These are phyloP conservation scores for Prunus persica DNA, from an alignment of 306 rosid species.

Conservation along the genomic window Prunus_persica_NCBIv2 NC_034015.1:15454001-15454500, in stretches of 20 bases:
- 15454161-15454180: conserved; percentile 49
- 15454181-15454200: conserved; percentile 67
- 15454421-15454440: conserved; percentile 97
- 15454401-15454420: conserved; percentile 52
- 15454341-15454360: neutral
- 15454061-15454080: conserved; percentile 38
- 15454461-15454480: conserved; percentile 87
- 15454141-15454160: conserved; percentile 45
- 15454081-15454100: conserved; percentile 72
- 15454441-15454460: conserved; percentile 83
- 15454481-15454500: conserved; percentile 81
- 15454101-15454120: conserved; percentile 71
- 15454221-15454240: conserved; percentile 46
- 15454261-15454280: conserved; percentile 27
- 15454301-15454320: conserved; percentile 87
- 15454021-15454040: conserved; percentile 24
- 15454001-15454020: conserved; percentile 43
- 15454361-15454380: neutral
- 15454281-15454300: conserved; percentile 51
- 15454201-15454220: conserved; percentile 51
- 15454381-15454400: neutral
- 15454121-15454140: conserved; percentile 43
- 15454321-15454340: conserved; percentile 26
- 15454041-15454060: conserved; percentile 36
- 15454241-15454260: conserved; percentile 43